phyloP scores from a whole-genome alignment of 768 basidiomycete genomes.

The Lactarius hatsudake region DNA sequence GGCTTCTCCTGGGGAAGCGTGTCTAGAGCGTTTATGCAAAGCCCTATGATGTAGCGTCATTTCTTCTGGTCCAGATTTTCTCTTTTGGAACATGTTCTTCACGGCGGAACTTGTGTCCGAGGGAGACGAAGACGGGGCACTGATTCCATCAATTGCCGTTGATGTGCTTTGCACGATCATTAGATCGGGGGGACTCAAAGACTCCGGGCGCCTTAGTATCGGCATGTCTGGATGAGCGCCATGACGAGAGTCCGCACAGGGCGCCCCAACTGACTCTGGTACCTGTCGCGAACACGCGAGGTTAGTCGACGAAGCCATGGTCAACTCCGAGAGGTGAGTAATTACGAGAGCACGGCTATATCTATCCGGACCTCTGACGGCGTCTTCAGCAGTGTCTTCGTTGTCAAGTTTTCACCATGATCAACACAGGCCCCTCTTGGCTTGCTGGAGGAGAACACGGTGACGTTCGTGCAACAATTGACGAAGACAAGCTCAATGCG shows the following conservation, averaged over 20 bases:
- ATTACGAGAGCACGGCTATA: neutral
- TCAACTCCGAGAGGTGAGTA: too few relatives aligned
- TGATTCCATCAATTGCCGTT: too few relatives aligned
- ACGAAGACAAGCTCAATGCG: constrained; percentile 57
- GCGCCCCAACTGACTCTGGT: too few relatives aligned
- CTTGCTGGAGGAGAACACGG: constrained; percentile 77
- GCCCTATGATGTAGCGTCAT: neutral
- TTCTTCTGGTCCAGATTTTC: neutral
- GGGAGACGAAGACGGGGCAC: too few relatives aligned
- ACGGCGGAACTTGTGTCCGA: too few relatives aligned
- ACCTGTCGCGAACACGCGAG: too few relatives aligned
- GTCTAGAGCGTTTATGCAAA: neutral
- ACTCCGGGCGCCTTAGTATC: too few relatives aligned
- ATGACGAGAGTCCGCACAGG: too few relatives aligned
- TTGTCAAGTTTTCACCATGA: constrained; percentile 13
- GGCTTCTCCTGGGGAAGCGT: constrained; percentile 20
- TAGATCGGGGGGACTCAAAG: too few relatives aligned
- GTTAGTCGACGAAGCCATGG: too few relatives aligned
- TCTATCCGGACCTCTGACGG: too few relatives aligned
- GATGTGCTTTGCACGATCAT: neutral
- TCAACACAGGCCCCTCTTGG: constrained; percentile 32
- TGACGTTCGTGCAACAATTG: constrained; percentile 65
- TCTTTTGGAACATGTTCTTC: neutral
- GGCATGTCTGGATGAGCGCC: too few relatives aligned
- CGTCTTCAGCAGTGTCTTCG: neutral